Conservation (phyloP, 768 basidiomycete species). For the Leccinum broughii region DNA sequence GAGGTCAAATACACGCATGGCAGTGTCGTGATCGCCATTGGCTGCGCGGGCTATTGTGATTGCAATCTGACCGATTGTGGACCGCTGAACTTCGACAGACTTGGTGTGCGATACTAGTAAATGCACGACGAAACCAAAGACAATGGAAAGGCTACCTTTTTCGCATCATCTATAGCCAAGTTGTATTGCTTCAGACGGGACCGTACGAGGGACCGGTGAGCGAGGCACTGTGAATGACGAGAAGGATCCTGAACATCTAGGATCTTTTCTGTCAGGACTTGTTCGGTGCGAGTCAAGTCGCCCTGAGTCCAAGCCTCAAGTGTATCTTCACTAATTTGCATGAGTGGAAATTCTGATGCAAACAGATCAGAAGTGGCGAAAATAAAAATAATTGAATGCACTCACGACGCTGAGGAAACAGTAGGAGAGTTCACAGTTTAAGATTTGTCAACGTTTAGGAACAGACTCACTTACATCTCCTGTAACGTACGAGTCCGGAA, state of each 20-base stretch:
- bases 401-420: background rate
- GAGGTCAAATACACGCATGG: no score
- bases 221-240: background rate
- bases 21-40: no score
- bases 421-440: no score
- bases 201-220: background rate
- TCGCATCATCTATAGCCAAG: conserved; percentile 5
- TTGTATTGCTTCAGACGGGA: background rate
- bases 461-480: background rate
- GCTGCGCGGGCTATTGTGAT: no score
- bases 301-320: conserved; percentile 1
- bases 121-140: no score
- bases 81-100: no score
- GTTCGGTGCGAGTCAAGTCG: background rate
- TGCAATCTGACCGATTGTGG: no score
- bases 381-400: accelerated
- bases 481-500: background rate
- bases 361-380: background rate
- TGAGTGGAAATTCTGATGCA: background rate
- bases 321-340: background rate
- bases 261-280: background rate
- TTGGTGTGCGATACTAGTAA: no score
- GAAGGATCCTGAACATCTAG: no score
- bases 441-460: background rate
- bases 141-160: no score